Conservation (phyloP, 495 filamentous ascomycete species). For the Penicillium dipodomyicola region DNA sequence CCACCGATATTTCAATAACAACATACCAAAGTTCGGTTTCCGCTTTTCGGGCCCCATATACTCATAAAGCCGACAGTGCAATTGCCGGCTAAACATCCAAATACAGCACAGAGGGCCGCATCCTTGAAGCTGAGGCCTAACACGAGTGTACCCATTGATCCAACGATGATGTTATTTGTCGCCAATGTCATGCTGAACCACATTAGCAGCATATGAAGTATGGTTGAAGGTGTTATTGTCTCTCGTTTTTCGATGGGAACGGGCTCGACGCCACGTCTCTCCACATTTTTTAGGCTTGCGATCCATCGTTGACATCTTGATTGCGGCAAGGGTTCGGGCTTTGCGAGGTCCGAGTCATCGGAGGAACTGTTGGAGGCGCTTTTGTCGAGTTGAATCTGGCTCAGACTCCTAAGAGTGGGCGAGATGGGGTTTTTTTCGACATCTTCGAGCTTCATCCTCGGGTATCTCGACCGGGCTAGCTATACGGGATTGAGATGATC, state of each 20-base stretch:
- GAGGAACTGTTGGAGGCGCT: constrained; percentile 22
- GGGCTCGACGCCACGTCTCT: constrained; percentile 66
- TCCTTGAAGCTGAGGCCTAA: constrained; percentile 66
- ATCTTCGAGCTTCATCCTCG: constrained; percentile 21
- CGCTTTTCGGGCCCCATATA: constrained; percentile 68
- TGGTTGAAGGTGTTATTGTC: constrained; percentile 29
- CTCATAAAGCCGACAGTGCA: constrained; percentile 66
- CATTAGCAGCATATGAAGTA: constrained; percentile 61
- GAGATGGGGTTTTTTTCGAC: constrained; percentile 25
- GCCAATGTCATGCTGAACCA: constrained; percentile 76
- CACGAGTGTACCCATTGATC: constrained; percentile 64
- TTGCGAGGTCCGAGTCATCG: constrained; percentile 14
- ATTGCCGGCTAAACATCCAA: constrained; percentile 60
- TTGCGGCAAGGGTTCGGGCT: constrained; percentile 12
- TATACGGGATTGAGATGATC: not conserved
- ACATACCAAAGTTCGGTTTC: constrained; percentile 67
- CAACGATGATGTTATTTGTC: constrained; percentile 68
- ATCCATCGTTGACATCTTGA: constrained; percentile 32
- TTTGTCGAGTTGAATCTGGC: constrained; percentile 21
- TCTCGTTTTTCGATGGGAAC: constrained; percentile 56
- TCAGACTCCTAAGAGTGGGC: constrained; percentile 18
- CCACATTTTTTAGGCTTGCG: constrained; percentile 51
- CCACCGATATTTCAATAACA: not conserved
- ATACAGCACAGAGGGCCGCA: constrained; percentile 59
- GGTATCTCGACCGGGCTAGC: not conserved